phyloP scores from a whole-genome alignment of 768 basidiomycete species.

The Collybia sp. region DNA sequence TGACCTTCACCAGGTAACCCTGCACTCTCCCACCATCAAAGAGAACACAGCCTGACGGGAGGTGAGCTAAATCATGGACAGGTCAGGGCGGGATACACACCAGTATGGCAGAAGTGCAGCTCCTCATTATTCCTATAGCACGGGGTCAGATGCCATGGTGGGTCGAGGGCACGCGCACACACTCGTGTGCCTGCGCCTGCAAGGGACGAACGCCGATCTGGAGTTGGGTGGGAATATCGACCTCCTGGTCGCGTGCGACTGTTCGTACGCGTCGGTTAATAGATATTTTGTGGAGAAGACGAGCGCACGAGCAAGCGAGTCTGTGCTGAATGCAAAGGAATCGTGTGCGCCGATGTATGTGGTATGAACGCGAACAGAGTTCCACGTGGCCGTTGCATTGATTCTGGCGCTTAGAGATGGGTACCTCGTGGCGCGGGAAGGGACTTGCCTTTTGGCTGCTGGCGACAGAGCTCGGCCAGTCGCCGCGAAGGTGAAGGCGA shows the following conservation, averaged over 20 bases:
- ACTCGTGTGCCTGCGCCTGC: slow-evolving; percentile 54
- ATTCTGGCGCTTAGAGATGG: no score
- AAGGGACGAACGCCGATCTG: slow-evolving; percentile 47
- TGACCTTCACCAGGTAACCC: slow-evolving; percentile 47
- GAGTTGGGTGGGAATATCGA: slow-evolving; percentile 46
- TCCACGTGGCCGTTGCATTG: slow-evolving; percentile 11
- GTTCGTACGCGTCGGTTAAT: no score
- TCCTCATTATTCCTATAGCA: slow-evolving; percentile 29
- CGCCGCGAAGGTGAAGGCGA: no score
- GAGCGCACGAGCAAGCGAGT: slow-evolving; percentile 4
- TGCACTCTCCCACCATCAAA: slow-evolving; percentile 51
- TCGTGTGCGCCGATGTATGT: slow-evolving; percentile 6
- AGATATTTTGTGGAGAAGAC: no score
- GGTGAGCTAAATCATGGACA: not conserved
- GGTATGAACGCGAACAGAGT: slow-evolving; percentile 9
- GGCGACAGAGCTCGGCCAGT: no score
- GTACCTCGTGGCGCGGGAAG: no score
- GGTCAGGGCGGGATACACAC: slow-evolving; percentile 24
- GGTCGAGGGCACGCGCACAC: slow-evolving; percentile 4
- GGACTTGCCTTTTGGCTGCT: no score
- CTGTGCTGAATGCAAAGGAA: slow-evolving; percentile 7
- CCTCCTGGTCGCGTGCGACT: slow-evolving; percentile 41
- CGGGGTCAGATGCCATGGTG: not conserved
- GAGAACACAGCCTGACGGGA: slow-evolving; percentile 31
- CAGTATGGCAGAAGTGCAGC: slow-evolving; percentile 67